Evolutionary conservation across 805 yeast genomes (phyloP), one percentile per base, ranked within the genome.

Genomic region (Starmerella vaccinii): DNA sequence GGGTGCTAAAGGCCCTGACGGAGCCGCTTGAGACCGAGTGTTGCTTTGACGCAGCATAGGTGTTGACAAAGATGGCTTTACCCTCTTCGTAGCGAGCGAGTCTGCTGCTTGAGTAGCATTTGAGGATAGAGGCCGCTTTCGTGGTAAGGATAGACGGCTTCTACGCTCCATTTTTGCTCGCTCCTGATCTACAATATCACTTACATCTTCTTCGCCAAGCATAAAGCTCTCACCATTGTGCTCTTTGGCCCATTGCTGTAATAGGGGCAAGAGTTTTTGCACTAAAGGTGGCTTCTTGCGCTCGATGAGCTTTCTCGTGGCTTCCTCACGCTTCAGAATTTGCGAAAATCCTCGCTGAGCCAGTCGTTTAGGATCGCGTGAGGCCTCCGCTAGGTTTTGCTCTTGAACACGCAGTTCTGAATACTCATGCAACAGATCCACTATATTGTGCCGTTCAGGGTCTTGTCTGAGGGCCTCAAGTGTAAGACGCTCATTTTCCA

Each of bases 311-410:
- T 82, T 82, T 49, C 97, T 70, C 35, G 80, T 70, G 60, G 75
- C 81, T 62, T 88, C 96, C 63, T 90, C 98, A 51, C 82, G 76
- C 51, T 84, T 71, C 52, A 90, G 68, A 15, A 22, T 43, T 10
- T 45, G 47, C 13, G 48, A 47, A 27, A 55, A 54, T 18, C 60
- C 61, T 4, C 57, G 51, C 15, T 49, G 27, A 10, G 42, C 44
- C 3, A 57, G 42, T 22, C 97, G 74, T 0, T 90, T 79, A 0
- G 97, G 80, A 63, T 90, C 92, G 59, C 78, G 81, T 1, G 83
- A 75, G 4, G 92, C 78, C 54, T 78, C 82, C 33, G 74, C 81
- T 34, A 92, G 72, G 43, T 76, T 76, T 1, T 63, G 56, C 53
- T 82, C 83, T 56, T 86, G 94, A 5, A 15, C 26, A 3, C 37